phyloP scores from a whole-genome alignment of 1,284 basidiomycete species.

The Austroboletus rostrupii region DNA sequence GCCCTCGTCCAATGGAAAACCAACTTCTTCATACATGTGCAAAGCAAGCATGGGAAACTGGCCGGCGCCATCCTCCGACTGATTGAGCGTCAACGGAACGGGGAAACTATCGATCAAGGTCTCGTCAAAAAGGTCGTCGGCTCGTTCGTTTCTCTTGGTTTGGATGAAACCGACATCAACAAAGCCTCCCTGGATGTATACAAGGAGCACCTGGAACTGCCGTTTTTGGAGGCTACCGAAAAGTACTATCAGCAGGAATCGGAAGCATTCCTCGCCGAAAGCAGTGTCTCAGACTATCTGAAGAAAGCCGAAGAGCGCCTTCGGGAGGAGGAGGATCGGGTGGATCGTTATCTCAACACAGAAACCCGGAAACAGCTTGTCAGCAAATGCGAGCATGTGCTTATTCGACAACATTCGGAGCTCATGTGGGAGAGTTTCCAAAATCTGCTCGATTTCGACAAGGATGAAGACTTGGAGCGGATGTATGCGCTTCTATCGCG shows the following conservation, averaged over 20 bases:
- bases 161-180: conserved; percentile 89
- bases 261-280: conserved; percentile 84
- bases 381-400: conserved; percentile 86
- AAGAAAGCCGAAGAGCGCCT: conserved; percentile 93
- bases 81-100: conserved; percentile 92
- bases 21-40: conserved; percentile 87
- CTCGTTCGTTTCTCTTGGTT: conserved; percentile 92
- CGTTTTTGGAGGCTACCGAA: conserved; percentile 88
- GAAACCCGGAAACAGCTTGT: conserved; percentile 86
- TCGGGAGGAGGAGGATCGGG: conserved; percentile 92
- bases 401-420: conserved; percentile 86
- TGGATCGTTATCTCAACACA: conserved; percentile 91
- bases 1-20: conserved; percentile 95
- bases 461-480: conserved; percentile 89
- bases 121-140: conserved; percentile 96
- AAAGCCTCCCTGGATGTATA: conserved; percentile 94
- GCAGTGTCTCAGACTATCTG: conserved; percentile 94
- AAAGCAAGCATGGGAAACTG: conserved; percentile 78
- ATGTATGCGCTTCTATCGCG: conserved; percentile 94
- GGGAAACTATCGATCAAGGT: conserved; percentile 90
- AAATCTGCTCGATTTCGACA: conserved; percentile 86
- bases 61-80: conserved; percentile 84
- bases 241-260: conserved; percentile 92
- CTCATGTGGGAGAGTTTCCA: conserved; percentile 97
- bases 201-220: conserved; percentile 85